Evolutionary conservation across 208 protist genomes (phyloP).

Genomic region (Trypanosomatidae sp.): DNA sequence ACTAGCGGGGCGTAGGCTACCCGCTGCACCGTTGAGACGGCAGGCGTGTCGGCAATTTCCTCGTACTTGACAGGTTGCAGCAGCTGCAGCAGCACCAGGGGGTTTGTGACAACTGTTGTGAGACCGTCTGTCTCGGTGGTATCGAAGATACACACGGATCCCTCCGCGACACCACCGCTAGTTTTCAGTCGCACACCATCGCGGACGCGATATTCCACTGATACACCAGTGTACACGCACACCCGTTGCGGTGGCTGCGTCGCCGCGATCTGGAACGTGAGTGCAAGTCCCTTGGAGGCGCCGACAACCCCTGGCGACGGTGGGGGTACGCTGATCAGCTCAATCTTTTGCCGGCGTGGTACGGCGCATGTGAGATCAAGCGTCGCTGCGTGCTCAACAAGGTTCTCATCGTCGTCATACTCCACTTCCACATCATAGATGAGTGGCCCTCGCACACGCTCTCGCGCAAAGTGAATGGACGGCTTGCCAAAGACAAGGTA

Average conservation of each 20-base stretch:
- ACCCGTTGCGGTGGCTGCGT: conserved; percentile 12
- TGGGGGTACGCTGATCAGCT: conserved; percentile 5
- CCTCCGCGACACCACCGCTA: neutral
- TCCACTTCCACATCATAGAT: conserved; percentile 61
- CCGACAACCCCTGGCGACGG: neutral
- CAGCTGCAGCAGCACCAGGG: conserved; percentile 10
- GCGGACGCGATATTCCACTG: conserved; percentile 11
- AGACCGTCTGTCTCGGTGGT: conserved; percentile 6
- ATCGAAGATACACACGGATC: conserved; percentile 12
- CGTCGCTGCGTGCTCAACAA: conserved; percentile 47
- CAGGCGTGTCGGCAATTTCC: neutral
- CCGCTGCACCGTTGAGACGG: neutral
- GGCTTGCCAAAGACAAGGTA: conserved; percentile 70
- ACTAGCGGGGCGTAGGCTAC: conserved; percentile 32
- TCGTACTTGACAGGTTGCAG: conserved; percentile 13
- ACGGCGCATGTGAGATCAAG: conserved; percentile 37
- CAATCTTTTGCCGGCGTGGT: conserved; percentile 18
- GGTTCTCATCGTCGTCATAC: conserved; percentile 38
- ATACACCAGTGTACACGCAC: conserved; percentile 17
- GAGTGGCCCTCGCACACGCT: conserved; percentile 41
- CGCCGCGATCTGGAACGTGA: conserved; percentile 20
- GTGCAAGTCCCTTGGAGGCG: conserved; percentile 11
- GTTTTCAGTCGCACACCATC: conserved; percentile 15
- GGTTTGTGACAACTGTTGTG: conserved; percentile 10
- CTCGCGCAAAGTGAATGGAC: conserved; percentile 44